Base-by-base conservation (phyloP, 495 filamentous ascomycete species). In the Pyronema omphalodes region DNA sequence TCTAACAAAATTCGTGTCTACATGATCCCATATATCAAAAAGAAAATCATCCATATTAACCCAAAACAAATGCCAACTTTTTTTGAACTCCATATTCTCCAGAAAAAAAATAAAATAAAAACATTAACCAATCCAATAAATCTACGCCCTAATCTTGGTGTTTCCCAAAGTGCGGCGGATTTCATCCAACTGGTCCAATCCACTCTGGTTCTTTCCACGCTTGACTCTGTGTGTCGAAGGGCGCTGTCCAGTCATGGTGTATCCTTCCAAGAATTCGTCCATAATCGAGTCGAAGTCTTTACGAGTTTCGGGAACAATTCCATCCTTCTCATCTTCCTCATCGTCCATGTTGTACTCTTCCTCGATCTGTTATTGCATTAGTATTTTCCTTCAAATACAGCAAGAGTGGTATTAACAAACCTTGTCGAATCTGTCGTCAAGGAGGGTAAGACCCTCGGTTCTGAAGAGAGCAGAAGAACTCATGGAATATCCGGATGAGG, bases 401-500 rank as follows among this genome's bases (percentile, higher is more conserved):
- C 14, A 17, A 14, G 37, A 9, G 34, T 17, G 5, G 29, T 7
- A 17, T 3, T 37, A 15, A 18, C 4, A 15, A 52, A 60, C 61
- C 53, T 80, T 83, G 60, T 95, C 91, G 64, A 96, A 99, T 11
- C 91, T 79, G 43, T 80, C 80, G 66, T 99, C 93, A 15, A 96
- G 73, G 9, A 88, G 75, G 5, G 80, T 79, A 37, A 88, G 74
- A n/a, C 86, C 86, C 57, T 94, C 91, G 1, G 89, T 96, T 41
- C 93, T 78, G 17, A 82, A 77, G 6, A 96, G 72, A 0, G 88
- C 82, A 0, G 91, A 94, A 6, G 85, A 93, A 0, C 83, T 88
- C 93, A 96, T 99, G n/a, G 87, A 94, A 70, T 94, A 96, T 12
- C 76, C 75, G 6, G 89, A 89, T 0, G 83, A 84, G 61, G 83